Conservation (phyloP, 2,329 filamentous ascomycete genomes). For the Paecilomyces sp. region DNA sequence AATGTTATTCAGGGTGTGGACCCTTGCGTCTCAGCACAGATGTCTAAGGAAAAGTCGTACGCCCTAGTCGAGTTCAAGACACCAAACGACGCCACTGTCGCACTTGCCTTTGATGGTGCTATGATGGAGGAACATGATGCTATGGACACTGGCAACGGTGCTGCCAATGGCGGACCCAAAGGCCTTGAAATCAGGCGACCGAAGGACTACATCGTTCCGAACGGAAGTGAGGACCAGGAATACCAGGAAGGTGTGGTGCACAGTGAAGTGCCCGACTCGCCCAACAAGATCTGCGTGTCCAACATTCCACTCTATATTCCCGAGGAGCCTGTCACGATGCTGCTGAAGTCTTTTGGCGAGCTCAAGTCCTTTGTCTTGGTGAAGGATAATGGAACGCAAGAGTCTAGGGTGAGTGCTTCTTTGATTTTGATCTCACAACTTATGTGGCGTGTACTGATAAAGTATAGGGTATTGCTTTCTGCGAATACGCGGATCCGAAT, state of each 20-base stretch:
- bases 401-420: slow-evolving; percentile 68
- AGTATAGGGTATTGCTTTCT: slow-evolving; percentile 82
- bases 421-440: not conserved
- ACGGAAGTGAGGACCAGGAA: slow-evolving; percentile 63
- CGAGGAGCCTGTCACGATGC: slow-evolving; percentile 85
- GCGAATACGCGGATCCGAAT: slow-evolving; percentile 75
- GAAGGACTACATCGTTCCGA: slow-evolving; percentile 94
- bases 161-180: slow-evolving; percentile 47
- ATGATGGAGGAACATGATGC: slow-evolving; percentile 70
- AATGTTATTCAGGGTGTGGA: slow-evolving; percentile 81
- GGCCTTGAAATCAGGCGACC: slow-evolving; percentile 72
- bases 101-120: slow-evolving; percentile 82
- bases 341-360: slow-evolving; percentile 84
- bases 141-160: slow-evolving; percentile 42
- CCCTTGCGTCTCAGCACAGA: slow-evolving; percentile 75
- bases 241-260: slow-evolving; percentile 72
- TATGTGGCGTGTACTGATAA: slow-evolving; percentile 7
- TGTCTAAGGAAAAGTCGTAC: slow-evolving; percentile 72
- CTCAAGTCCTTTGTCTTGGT: slow-evolving; percentile 87
- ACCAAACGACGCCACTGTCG: slow-evolving; percentile 80
- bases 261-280: slow-evolving; percentile 77
- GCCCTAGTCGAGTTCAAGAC: slow-evolving; percentile 88
- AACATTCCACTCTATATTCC: slow-evolving; percentile 83
- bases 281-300: slow-evolving; percentile 89
- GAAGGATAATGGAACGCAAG: slow-evolving; percentile 76